These are phyloP conservation scores for Lentinula sp. DNA, from an alignment of 768 basidiomycete genomes.

Conservation along the genomic window DNA sequence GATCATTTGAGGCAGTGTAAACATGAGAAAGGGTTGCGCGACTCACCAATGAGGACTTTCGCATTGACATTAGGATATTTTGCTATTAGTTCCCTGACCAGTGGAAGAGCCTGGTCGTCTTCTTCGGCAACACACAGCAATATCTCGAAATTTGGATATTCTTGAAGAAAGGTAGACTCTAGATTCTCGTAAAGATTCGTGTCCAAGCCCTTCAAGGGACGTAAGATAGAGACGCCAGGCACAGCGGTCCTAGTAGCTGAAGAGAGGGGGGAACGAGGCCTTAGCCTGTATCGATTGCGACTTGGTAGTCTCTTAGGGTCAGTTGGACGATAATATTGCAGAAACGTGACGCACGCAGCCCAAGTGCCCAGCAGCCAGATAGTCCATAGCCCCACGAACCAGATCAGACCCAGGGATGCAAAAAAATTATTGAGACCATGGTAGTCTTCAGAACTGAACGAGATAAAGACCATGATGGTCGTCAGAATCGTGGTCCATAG, in stretches of 20 bases:
- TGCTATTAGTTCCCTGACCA: conserved; percentile 70
- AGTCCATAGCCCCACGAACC: conserved; percentile 61
- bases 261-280: conserved; percentile 56
- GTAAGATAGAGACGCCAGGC: conserved; percentile 90
- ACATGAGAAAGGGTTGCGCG: background rate
- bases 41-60: conserved; percentile 70
- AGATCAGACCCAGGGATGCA: conserved; percentile 42
- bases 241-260: conserved; percentile 38
- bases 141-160: conserved; percentile 90
- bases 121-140: conserved; percentile 88
- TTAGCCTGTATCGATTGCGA: conserved; percentile 66
- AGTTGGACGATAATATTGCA: background rate
- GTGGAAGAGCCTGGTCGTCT: conserved; percentile 79
- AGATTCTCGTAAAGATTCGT: conserved; percentile 94
- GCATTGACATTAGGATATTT: conserved; percentile 77
- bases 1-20: conserved; percentile 1
- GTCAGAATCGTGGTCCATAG: background rate
- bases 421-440: conserved; percentile 16
- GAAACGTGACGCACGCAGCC: conserved; percentile 51
- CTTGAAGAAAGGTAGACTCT: conserved; percentile 87
- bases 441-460: background rate
- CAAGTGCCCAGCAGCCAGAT: conserved; percentile 63
- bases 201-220: conserved; percentile 93
- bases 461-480: conserved; percentile 10
- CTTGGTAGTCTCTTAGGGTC: conserved; percentile 30